These are phyloP conservation scores for Trichomonas vaginalis DNA, from an alignment of 208 protist genomes.

Conservation along the genomic window DNA sequence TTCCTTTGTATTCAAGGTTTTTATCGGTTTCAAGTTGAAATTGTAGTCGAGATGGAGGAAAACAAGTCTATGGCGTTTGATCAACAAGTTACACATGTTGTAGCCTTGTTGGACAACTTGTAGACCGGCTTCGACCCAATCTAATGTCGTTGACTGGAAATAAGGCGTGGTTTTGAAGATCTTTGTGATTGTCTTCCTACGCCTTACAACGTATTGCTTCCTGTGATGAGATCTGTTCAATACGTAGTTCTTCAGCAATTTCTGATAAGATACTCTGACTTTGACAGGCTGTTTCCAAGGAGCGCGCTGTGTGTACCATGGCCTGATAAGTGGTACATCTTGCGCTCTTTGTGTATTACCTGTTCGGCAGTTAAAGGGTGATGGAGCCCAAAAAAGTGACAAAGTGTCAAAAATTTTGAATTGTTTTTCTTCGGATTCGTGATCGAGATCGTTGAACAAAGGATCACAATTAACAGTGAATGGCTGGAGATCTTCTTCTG, in stretches of 20 bases:
- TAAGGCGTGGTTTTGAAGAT: conserved; percentile 83
- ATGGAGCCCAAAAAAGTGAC: conserved; percentile 81
- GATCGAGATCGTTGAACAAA: background rate
- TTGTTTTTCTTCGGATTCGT: conserved; percentile 27
- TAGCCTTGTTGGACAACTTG: conserved; percentile 98
- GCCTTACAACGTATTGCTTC: conserved; percentile 50
- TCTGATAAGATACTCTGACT: conserved; percentile 91
- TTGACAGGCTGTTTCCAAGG: conserved; percentile 50
- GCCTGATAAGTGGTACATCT: conserved; percentile 94
- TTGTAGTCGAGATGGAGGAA: conserved; percentile 99
- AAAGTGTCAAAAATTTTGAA: conserved; percentile 75
- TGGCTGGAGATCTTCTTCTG: background rate
- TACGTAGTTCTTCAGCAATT: conserved; percentile 97
- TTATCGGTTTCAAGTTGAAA: conserved; percentile 99
- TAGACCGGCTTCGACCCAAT: conserved; percentile 99
- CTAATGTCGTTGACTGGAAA: conserved; percentile 95
- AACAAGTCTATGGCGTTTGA: conserved; percentile 98
- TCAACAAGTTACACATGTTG: conserved; percentile 99
- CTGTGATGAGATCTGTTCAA: conserved; percentile 79
- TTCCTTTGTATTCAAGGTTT: conserved; percentile 99
- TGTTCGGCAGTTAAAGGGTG: conserved; percentile 81
- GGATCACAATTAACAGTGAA: background rate
- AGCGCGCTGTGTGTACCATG: conserved; percentile 71
- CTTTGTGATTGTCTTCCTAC: conserved; percentile 68
- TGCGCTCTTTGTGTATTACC: conserved; percentile 52